Percentiles rank a stretch among this genome's conserved stretches.
phyloP scores from a whole-genome alignment of 345 rosid species.

The Hirschfeldia incana region DNA sequence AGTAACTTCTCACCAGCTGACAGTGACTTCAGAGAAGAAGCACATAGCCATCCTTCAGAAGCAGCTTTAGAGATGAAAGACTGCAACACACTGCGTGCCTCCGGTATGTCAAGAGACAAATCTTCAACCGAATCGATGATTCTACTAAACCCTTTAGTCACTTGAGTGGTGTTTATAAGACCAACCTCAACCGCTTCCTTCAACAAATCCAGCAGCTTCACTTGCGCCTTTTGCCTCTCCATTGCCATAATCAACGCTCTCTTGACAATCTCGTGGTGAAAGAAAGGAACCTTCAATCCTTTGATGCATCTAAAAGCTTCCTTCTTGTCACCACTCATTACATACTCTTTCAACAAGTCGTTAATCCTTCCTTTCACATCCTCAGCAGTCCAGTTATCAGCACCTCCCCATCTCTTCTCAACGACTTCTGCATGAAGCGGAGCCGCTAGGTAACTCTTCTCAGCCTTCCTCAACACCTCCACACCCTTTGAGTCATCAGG shows the following conservation, averaged over 20 bases:
- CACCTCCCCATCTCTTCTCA: constrained; percentile 78
- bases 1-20: constrained; percentile 38
- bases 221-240: constrained; percentile 67
- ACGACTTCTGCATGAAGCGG: constrained; percentile 78
- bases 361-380: constrained; percentile 71
- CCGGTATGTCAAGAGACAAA: constrained; percentile 77
- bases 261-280: constrained; percentile 85
- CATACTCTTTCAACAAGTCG: constrained; percentile 63
- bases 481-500: constrained; percentile 58
- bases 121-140: constrained; percentile 72
- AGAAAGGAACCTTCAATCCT: constrained; percentile 79
- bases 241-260: constrained; percentile 72
- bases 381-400: constrained; percentile 77
- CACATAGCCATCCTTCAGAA: constrained; percentile 87
- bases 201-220: constrained; percentile 54
- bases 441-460: constrained; percentile 72
- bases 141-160: constrained; percentile 73
- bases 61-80: constrained; percentile 77
- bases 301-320: constrained; percentile 82
- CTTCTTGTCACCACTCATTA: constrained; percentile 67
- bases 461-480: constrained; percentile 65
- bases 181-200: constrained; percentile 67
- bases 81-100: constrained; percentile 54
- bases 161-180: constrained; percentile 74
- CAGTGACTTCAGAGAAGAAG: constrained; percentile 62